Conservation (phyloP, 2,329 filamentous ascomycete genomes). For the Botryotinia globosa region DNA sequence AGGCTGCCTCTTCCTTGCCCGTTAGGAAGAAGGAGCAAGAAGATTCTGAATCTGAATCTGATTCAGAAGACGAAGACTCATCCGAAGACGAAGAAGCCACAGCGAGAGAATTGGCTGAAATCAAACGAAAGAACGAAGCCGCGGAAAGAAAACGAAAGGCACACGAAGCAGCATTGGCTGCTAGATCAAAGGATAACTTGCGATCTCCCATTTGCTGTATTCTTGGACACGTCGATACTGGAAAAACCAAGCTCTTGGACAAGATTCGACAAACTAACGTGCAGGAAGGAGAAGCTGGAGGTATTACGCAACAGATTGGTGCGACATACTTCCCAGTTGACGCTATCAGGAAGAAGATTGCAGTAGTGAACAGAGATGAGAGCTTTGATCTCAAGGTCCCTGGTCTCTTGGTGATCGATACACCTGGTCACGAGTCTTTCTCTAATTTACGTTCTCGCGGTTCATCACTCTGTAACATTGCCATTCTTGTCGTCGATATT, state of each 20-base stretch:
- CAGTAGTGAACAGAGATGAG: slow-evolving; percentile 86
- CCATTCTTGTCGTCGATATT: slow-evolving; percentile 97
- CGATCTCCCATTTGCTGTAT: slow-evolving; percentile 99
- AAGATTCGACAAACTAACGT: slow-evolving; percentile 99
- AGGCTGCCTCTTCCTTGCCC: slow-evolving; percentile 33
- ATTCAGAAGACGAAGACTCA: slow-evolving; percentile 50
- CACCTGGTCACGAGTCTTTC: slow-evolving; percentile 99
- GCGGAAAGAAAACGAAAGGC: slow-evolving; percentile 85
- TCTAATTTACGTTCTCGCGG: slow-evolving; percentile 95
- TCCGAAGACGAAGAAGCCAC: slow-evolving; percentile 68
- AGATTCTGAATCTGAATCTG: slow-evolving; percentile 60
- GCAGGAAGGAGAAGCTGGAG: slow-evolving; percentile 97
- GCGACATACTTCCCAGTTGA: slow-evolving; percentile 98
- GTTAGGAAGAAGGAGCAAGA: slow-evolving; percentile 42
- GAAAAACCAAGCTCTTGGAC: slow-evolving; percentile 98
- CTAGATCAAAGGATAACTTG: slow-evolving; percentile 88
- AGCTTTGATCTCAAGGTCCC: slow-evolving; percentile 96
- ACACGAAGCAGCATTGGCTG: slow-evolving; percentile 86
- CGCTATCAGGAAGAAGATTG: slow-evolving; percentile 86
- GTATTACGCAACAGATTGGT: slow-evolving; percentile 99
- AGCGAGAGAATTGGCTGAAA: slow-evolving; percentile 70
- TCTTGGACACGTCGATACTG: slow-evolving; percentile 98
- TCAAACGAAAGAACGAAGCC: slow-evolving; percentile 80
- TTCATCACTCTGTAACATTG: slow-evolving; percentile 98
- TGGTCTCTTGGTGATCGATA: slow-evolving; percentile 94